phyloP scores from a whole-genome alignment of 2,329 filamentous ascomycete genomes.

The Rutstroemia sp. region DNA sequence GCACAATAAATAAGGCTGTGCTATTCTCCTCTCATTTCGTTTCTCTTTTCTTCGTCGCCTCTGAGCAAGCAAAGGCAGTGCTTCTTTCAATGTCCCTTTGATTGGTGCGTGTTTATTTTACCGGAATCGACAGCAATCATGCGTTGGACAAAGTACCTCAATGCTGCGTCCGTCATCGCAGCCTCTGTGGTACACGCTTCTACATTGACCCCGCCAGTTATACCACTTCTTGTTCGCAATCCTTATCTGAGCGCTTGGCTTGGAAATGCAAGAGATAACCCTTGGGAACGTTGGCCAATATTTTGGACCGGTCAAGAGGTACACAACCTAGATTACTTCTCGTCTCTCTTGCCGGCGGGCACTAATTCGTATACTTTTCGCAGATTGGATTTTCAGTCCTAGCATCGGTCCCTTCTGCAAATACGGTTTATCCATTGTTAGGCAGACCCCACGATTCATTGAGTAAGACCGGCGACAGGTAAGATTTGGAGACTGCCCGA shows the following conservation, averaged over 20 bases:
- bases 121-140: slow-evolving; percentile 15
- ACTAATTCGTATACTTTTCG: slow-evolving; percentile 6
- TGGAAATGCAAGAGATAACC: slow-evolving; percentile 59
- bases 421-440: slow-evolving; percentile 54
- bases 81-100: background rate
- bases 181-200: slow-evolving; percentile 37
- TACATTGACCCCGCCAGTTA: slow-evolving; percentile 46
- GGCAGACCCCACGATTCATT: slow-evolving; percentile 60
- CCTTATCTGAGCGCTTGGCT: slow-evolving; percentile 57
- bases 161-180: slow-evolving; percentile 23
- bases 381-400: slow-evolving; percentile 56
- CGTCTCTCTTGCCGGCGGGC: background rate
- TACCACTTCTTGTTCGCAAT: slow-evolving; percentile 51
- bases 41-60: background rate
- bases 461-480: slow-evolving; percentile 31
- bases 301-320: slow-evolving; percentile 69
- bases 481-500: background rate
- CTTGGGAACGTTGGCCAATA: slow-evolving; percentile 82
- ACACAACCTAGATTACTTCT: slow-evolving; percentile 11
- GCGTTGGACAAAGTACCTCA: slow-evolving; percentile 25
- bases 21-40: background rate
- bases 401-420: slow-evolving; percentile 52
- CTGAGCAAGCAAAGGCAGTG: background rate
- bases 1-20: too few relatives aligned
- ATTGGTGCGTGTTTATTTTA: background rate